phyloP scores from a whole-genome alignment of 1,139 yeast genomes.

The Suhomyces chickasaworum region DNA sequence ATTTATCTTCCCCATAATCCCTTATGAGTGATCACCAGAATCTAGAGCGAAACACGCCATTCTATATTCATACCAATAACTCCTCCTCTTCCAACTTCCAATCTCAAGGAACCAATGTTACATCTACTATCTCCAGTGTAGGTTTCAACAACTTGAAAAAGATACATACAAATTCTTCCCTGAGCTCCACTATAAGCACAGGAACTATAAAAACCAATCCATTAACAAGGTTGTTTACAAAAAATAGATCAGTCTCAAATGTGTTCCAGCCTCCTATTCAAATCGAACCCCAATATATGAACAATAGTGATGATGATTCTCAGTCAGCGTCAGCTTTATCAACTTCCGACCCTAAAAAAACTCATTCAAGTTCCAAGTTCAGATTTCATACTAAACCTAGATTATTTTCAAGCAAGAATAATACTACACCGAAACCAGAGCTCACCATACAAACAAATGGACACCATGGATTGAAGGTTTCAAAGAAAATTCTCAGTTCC shows the following conservation, averaged over 20 bases:
- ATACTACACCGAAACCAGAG: constrained; percentile 26
- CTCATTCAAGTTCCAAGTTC: constrained; percentile 14
- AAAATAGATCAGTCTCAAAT: constrained; percentile 32
- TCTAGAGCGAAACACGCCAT: constrained; percentile 11
- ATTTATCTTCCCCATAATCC: neutral
- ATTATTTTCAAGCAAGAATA: constrained; percentile 17
- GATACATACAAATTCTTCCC: constrained; percentile 36
- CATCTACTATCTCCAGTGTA: constrained; percentile 40
- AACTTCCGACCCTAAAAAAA: constrained; percentile 11
- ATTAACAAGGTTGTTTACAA: constrained; percentile 37
- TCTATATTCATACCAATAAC: constrained; percentile 26
- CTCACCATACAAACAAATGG: constrained; percentile 34
- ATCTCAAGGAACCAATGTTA: constrained; percentile 14
- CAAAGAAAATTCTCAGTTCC: constrained; percentile 32
- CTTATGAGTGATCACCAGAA: constrained; percentile 4
- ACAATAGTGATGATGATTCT: constrained; percentile 17
- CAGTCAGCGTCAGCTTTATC: constrained; percentile 10
- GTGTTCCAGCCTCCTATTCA: constrained; percentile 16
- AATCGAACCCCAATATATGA: constrained; percentile 5
- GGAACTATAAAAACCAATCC: constrained; percentile 31
- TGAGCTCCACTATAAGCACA: constrained; percentile 26
- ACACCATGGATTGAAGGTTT: constrained; percentile 30
- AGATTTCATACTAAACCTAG: constrained; percentile 21
- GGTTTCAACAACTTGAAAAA: constrained; percentile 45
- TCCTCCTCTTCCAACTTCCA: constrained; percentile 25